A percentile compares a stretch with the other conserved stretches of the same genome.
phyloP scores from a whole-genome alignment of 2,329 filamentous ascomycete species.

The Aspergillus sp. region DNA sequence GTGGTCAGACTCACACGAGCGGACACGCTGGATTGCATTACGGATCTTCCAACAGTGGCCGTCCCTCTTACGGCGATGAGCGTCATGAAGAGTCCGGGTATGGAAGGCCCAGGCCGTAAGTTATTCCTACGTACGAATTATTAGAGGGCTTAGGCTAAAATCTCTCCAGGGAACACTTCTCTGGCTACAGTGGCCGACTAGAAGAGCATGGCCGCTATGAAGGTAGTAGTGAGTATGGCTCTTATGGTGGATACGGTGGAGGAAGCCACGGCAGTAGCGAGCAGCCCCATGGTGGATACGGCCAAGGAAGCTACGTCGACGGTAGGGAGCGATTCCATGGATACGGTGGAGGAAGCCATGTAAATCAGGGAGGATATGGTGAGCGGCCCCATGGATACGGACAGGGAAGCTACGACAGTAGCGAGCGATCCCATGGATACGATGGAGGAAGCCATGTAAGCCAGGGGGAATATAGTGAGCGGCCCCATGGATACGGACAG shows the following conservation, averaged over 20 bases:
- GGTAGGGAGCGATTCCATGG: neutral
- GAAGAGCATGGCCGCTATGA: constrained; percentile 10
- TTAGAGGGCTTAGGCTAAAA: constrained; percentile 2
- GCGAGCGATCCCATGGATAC: neutral
- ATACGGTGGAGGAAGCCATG: neutral
- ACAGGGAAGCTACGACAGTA: constrained; percentile 8
- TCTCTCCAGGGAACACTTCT: constrained; percentile 11
- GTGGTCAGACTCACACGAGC: too few species aligned
- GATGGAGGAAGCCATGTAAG: too few species aligned
- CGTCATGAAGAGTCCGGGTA: neutral
- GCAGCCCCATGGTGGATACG: constrained; percentile 1
- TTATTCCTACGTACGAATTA: neutral
- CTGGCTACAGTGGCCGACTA: constrained; percentile 13
- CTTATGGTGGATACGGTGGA: constrained; percentile 12
- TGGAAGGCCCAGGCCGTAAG: neutral
- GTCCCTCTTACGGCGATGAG: neutral
- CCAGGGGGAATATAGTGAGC: too few species aligned
- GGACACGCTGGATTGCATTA: neutral
- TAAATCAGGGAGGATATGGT: too few species aligned
- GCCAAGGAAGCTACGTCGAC: constrained; percentile 10
- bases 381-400: too few species aligned
- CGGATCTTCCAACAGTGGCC: neutral
- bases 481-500: too few species aligned
- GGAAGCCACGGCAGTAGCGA: constrained; percentile 5
- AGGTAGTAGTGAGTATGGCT: constrained; percentile 5